Evolutionary conservation across 2,329 filamentous ascomycete species (phyloP), one percentile per base, ranked within the genome.

Genomic region (Aspergillus sp.): DNA sequence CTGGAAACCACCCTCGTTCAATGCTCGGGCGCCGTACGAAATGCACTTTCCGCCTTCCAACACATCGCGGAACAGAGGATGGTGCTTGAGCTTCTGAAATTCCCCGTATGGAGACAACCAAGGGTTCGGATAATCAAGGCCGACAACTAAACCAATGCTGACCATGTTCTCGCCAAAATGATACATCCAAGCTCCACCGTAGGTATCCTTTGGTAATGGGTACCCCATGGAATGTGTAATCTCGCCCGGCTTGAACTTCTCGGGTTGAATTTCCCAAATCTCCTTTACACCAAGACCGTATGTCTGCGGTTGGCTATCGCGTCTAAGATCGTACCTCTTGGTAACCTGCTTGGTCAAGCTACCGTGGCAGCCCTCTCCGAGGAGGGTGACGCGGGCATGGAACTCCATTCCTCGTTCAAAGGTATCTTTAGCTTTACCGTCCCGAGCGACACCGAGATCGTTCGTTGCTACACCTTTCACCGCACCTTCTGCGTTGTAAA

Each of bases 341-440:
- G 91, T 90, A 55, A 98, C 88, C 76, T 97, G 90, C 81, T 99
- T 99, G 52, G 89, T 93, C 76, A 99, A 77, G 77, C 91, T 96
- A 62, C 95, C 95, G 73, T 99, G 95, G 71, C 93, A 98, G 12
- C 95, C 95, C 79, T 99, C 95, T 12, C 85, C 95, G 58, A 99
- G 92, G 55, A 99, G 82, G 39, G 95, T 99, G 50, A 95, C 88
- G 57, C 90, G 84, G 6, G 95, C 93, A 70, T 96, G 92, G 73
- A 99, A 99, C 77, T 96, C 95, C 95, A 99, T 99, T 59, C 95
- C 95, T 60, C 95, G 85, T 81, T 98, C 93, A 70, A 97, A 99
- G 6, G 83, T 88, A 56, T 95, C 90, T 79, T 96, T 97, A 37
- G 93, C 86, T 73, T 89, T 89, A 40, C 93, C 93, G 67, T 90